These are phyloP conservation scores for Dimocarpus longan DNA, from an alignment of 345 rosid species.

Conservation along the genomic window DNA sequence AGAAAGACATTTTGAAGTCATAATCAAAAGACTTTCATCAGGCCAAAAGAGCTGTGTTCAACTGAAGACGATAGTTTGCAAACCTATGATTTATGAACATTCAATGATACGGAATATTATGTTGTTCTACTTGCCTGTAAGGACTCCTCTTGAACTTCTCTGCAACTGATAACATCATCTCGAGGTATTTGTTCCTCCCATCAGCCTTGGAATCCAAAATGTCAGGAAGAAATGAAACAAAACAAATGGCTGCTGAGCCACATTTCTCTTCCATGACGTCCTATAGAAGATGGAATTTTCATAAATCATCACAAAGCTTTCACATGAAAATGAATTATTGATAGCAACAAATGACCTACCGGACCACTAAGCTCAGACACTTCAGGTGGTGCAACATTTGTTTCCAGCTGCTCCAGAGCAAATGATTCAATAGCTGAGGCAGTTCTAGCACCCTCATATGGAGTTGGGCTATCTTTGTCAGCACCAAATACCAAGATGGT, in stretches of 20 bases:
- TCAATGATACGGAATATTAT: not conserved
- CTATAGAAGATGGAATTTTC: slow-evolving; percentile 34
- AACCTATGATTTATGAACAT: not conserved
- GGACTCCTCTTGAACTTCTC: slow-evolving; percentile 89
- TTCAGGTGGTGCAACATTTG: slow-evolving; percentile 81
- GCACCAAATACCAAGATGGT: slow-evolving; percentile 93
- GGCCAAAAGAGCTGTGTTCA: not conserved
- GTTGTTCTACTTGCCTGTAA: slow-evolving; percentile 57
- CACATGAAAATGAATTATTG: slow-evolving; percentile 6
- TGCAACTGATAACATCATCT: slow-evolving; percentile 73
- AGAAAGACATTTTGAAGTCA: slow-evolving; percentile 10
- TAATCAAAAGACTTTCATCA: slow-evolving; percentile 8
- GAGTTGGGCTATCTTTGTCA: slow-evolving; percentile 76
- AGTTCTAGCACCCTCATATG: slow-evolving; percentile 90
- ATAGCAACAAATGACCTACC: slow-evolving; percentile 44
- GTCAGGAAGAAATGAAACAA: slow-evolving; percentile 91
- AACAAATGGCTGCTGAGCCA: slow-evolving; percentile 91
- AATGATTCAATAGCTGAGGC: slow-evolving; percentile 89
- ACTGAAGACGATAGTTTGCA: not conserved
- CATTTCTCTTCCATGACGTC: slow-evolving; percentile 90
- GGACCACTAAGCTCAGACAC: slow-evolving; percentile 82
- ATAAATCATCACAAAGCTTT: not conserved
- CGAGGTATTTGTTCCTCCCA: slow-evolving; percentile 85
- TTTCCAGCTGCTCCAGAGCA: slow-evolving; percentile 83
- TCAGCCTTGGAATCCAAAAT: slow-evolving; percentile 95